phyloP scores from a whole-genome alignment of 2,329 filamentous ascomycete genomes.

The Xylaria sp. region DNA sequence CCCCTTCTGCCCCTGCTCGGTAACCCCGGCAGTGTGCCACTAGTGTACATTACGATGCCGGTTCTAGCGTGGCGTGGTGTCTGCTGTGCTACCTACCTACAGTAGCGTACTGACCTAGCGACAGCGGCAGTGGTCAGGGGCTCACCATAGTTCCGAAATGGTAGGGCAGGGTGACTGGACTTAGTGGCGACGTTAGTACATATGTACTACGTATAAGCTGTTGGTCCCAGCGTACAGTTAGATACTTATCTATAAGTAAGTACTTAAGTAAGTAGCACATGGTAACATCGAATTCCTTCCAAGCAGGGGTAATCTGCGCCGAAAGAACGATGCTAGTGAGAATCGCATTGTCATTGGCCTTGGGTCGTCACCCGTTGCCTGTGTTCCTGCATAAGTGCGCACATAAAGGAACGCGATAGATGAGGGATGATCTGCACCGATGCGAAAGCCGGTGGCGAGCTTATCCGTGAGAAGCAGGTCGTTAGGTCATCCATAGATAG shows the following conservation, averaged over 20 bases:
- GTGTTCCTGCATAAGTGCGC: slow-evolving; percentile 35
- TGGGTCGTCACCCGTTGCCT: neutral
- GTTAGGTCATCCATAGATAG: neutral
- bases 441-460: neutral
- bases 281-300: slow-evolving; percentile 6
- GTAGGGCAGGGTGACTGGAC: too few species aligned
- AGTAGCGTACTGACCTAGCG: too few species aligned
- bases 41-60: neutral
- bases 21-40: neutral
- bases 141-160: too few species aligned
- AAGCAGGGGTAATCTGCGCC: slow-evolving; percentile 12
- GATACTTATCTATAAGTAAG: too few species aligned
- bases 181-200: too few species aligned
- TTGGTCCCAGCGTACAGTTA: slow-evolving; percentile 5
- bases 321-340: neutral
- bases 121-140: too few species aligned
- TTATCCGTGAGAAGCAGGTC: slow-evolving; percentile 29
- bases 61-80: too few species aligned
- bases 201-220: too few species aligned
- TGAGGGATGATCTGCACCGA: slow-evolving; percentile 4
- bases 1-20: too few species aligned
- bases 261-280: too few species aligned
- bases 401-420: neutral
- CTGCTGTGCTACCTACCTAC: too few species aligned
- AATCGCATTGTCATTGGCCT: slow-evolving; percentile 26